A percentile compares a stretch with the other conserved stretches of the same genome.
Evolutionary conservation across 225 moss, liverwort and hornwort species (phyloP).

Genomic region (Polytrichum formosum): DNA sequence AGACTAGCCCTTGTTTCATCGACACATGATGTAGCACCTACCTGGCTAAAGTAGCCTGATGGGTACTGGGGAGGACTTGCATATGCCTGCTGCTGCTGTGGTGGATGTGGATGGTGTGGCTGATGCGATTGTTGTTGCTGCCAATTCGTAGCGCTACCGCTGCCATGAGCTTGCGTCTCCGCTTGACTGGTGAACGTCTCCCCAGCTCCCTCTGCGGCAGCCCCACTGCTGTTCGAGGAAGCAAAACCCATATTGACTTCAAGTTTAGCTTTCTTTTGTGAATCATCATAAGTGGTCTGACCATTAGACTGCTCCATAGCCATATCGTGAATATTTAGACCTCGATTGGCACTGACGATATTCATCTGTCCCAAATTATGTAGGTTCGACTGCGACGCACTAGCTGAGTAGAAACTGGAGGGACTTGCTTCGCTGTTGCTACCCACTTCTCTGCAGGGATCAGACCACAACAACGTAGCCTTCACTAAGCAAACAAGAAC

Average conservation of each 20-base stretch:
- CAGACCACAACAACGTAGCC: not conserved
- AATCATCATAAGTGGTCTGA: constrained; percentile 25
- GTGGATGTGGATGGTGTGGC: constrained; percentile 39
- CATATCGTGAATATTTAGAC: constrained; percentile 41
- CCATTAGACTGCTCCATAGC: constrained; percentile 42
- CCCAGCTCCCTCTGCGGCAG: constrained; percentile 33
- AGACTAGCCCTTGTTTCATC: no score
- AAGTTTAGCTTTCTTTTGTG: constrained; percentile 46
- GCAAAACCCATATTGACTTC: constrained; percentile 51
- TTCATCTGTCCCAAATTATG: constrained; percentile 44
- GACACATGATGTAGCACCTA: constrained; percentile 3
- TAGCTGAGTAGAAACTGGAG: constrained; percentile 32
- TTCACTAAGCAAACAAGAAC: no score
- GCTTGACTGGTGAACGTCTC: constrained; percentile 44
- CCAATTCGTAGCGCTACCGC: constrained; percentile 47
- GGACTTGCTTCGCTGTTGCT: constrained; percentile 38
- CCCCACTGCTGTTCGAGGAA: constrained; percentile 45
- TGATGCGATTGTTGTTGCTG: constrained; percentile 18
- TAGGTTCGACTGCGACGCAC: constrained; percentile 41
- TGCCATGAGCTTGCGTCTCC: constrained; percentile 39
- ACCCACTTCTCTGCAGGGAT: constrained; percentile 35
- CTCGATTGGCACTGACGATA: constrained; percentile 34
- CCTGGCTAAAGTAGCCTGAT: constrained; percentile 46
- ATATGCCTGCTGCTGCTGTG: constrained; percentile 38
- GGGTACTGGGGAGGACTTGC: constrained; percentile 38